Evolutionary conservation across 306 rosid species (phyloP), one percentile per base, ranked within the genome.

Genomic region (Citrullus colocynthis): DNA sequence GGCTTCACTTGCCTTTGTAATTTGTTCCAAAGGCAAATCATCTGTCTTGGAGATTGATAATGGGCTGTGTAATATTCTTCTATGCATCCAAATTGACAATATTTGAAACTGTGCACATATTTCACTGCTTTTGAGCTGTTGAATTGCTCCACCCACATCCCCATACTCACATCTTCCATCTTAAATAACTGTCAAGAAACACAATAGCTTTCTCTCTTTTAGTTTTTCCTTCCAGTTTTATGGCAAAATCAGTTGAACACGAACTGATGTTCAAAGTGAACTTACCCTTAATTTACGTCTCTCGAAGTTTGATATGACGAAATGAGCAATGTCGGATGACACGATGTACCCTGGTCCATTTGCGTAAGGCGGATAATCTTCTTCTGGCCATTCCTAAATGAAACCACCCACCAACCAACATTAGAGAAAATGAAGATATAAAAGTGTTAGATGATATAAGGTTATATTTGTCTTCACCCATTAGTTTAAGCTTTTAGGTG

Each of bases 81-180:
- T 28, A 90, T 60, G 85, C 95, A 90, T 34, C 95, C 95, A 74
- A 63, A 88, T 36, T 90, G 95, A 81, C 95, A 90, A 82, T 83
- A 90, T 30, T 70, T 85, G 21, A 86, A 80, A 85, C 88, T 90
- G 32, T 90, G 95, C 16, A 78, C 74, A 84, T 90, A 90, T 44
- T 80, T 49, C 15, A 90, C 92, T 17, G 83, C 62, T 80, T 80
- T 90, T 11, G 89, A 77, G 77, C 81, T 75, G 85, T 87, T 90
- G 81, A 90, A 90, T 74, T 86, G 79, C 84, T 84, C 86, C 41
- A 90, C 90, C 95, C 95, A 90, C 95, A 88, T 87, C 83, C 95
- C 95, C 95, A 90, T 85, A 76, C 95, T 90, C 85, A 90, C 95
- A 54, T 90, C 95, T 81, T 90, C 95, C 95, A 90, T 90, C 83